Evolutionary conservation across 345 rosid genomes (phyloP).

Genomic region (Aquilaria sinensis): DNA sequence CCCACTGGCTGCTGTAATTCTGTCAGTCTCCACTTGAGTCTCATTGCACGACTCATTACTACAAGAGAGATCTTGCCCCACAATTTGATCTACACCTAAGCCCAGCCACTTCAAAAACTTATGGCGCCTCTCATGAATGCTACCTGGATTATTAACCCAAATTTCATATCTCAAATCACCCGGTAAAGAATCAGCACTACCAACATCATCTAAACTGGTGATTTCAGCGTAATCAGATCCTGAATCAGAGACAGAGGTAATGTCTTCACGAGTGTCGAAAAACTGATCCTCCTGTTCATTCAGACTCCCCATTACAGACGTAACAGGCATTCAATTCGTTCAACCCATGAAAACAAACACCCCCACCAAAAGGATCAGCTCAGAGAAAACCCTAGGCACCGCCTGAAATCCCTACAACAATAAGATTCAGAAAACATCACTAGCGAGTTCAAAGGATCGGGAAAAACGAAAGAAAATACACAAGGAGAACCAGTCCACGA

Average conservation of each 20-base stretch:
- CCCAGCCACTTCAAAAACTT: constrained; percentile 51
- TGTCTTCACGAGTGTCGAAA: constrained; percentile 37
- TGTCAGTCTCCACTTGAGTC: constrained; percentile 23
- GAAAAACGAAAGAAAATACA: background rate
- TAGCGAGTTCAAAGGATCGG: background rate
- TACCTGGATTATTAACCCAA: constrained; percentile 38
- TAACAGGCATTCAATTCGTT: constrained; percentile 1
- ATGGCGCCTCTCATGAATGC: constrained; percentile 37
- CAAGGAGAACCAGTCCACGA: background rate
- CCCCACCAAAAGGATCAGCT: constrained; percentile 7
- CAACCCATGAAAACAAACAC: constrained; percentile 23
- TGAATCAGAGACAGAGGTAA: constrained; percentile 29
- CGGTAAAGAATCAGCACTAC: constrained; percentile 6
- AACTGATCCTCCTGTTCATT: constrained; percentile 31
- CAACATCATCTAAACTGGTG: constrained; percentile 20
- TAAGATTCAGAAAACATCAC: background rate
- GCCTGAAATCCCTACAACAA: constrained; percentile 17
- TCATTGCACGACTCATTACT: constrained; percentile 6
- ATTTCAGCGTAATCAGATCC: constrained; percentile 24
- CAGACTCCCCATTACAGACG: constrained; percentile 28
- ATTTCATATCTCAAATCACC: constrained; percentile 24
- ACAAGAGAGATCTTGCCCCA: constrained; percentile 3
- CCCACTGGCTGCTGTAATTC: constrained; percentile 28
- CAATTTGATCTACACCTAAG: constrained; percentile 13
- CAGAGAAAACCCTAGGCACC: constrained; percentile 19